phyloP scores from a whole-genome alignment of 2,329 filamentous ascomycete species.

The Aspergillus ochraceoroseus region DNA sequence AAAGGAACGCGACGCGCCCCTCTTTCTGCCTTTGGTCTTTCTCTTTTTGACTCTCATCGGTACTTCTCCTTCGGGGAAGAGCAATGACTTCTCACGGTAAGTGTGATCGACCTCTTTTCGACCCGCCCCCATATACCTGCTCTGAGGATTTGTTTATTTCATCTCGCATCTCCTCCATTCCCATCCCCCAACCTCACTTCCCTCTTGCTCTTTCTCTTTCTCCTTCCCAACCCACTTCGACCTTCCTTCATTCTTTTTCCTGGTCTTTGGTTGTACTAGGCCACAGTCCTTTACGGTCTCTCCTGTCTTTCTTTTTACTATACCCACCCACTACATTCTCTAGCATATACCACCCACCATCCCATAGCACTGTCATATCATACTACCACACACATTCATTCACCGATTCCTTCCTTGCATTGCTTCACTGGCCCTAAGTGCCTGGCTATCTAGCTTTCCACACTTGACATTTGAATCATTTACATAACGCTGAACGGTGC shows the following conservation, averaged over 20 bases:
- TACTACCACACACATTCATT: too few species aligned
- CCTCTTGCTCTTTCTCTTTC: conserved; percentile 24
- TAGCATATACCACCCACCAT: background rate
- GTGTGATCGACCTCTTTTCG: conserved; percentile 29
- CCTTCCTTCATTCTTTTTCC: conserved; percentile 24
- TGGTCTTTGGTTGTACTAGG: conserved; percentile 12
- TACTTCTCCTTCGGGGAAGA: conserved; percentile 25
- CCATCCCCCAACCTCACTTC: conserved; percentile 27
- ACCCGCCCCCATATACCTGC: conserved; percentile 26
- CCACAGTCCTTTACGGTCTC: conserved; percentile 13
- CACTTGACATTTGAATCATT: conserved; percentile 3
- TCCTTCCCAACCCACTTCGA: conserved; percentile 16
- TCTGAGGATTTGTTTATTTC: conserved; percentile 40
- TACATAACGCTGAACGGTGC: conserved; percentile 21
- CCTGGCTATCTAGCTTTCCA: too few species aligned
- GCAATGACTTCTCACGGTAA: conserved; percentile 39
- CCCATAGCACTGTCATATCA: too few species aligned
- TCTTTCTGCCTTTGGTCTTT: conserved; percentile 18
- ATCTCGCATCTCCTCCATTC: conserved; percentile 35
- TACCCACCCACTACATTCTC: background rate
- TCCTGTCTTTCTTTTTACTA: conserved; percentile 7
- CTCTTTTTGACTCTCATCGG: conserved; percentile 8
- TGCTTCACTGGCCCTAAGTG: too few species aligned
- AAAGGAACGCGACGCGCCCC: conserved; percentile 38
- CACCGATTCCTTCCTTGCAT: too few species aligned